Evolutionary conservation across 805 yeast genomes (phyloP).

Genomic region (Candida taoyuanica): DNA sequence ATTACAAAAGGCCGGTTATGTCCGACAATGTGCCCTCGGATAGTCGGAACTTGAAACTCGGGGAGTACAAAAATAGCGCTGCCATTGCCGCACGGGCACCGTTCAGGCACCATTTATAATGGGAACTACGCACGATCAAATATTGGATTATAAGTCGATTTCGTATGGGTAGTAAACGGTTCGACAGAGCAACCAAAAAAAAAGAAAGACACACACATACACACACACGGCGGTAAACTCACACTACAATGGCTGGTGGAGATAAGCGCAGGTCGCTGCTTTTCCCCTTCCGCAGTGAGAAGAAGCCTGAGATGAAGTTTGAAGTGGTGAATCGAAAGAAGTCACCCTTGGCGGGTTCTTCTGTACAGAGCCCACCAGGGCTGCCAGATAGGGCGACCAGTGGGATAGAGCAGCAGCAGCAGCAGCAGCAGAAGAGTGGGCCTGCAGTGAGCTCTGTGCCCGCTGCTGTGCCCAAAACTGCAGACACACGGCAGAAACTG

Average conservation of each 20-base stretch:
- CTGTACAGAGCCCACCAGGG: slow-evolving; percentile 1
- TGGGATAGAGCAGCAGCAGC: too few species aligned
- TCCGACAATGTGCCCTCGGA: too few species aligned
- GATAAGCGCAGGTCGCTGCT: slow-evolving; percentile 25
- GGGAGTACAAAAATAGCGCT: too few species aligned
- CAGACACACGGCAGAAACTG: slow-evolving; percentile 1
- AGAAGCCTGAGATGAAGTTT: slow-evolving; percentile 21
- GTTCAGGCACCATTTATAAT: background rate
- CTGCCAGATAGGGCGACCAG: too few species aligned
- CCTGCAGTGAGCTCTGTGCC: background rate
- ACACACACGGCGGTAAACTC: too few species aligned
- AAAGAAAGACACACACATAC: too few species aligned
- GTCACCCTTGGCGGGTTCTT: slow-evolving; percentile 13
- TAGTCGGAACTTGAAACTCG: too few species aligned
- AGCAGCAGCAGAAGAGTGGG: background rate
- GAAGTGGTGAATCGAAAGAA: slow-evolving; percentile 27
- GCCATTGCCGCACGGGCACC: background rate
- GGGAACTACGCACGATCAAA: too few species aligned
- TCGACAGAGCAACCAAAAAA: too few species aligned
- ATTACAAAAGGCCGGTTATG: too few species aligned
- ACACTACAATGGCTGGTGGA: slow-evolving; percentile 9
- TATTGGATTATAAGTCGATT: too few species aligned
- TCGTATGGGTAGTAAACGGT: too few species aligned
- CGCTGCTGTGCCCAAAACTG: background rate
- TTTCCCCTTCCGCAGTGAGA: slow-evolving; percentile 20